Evolutionary conservation across 306 rosid genomes (phyloP).

Genomic region (Potentilla sterilis): DNA sequence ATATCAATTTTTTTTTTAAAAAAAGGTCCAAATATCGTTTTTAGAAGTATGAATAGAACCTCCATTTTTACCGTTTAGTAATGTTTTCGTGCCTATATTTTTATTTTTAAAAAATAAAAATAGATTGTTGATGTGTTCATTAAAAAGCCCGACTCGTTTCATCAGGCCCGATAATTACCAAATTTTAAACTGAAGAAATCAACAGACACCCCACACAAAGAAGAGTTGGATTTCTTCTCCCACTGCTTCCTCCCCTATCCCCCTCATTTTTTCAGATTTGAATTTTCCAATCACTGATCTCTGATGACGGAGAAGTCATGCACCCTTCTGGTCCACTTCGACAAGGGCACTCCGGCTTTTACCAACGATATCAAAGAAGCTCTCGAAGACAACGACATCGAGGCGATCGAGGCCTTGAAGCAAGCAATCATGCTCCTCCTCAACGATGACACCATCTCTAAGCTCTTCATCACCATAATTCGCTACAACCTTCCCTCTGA

Average conservation of each 20-base stretch:
- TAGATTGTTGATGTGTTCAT: no score
- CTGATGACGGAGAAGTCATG: constrained; percentile 79
- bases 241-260: not conserved
- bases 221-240: no score
- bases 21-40: no score
- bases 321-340: constrained; percentile 80
- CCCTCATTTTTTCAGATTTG: no score
- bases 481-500: constrained; percentile 91
- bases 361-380: constrained; percentile 90
- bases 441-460: constrained; percentile 85
- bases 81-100: no score
- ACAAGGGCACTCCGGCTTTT: constrained; percentile 83
- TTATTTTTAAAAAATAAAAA: no score
- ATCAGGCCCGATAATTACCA: not conserved
- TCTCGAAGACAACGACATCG: constrained; percentile 73
- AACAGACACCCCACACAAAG: not conserved
- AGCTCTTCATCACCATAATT: constrained; percentile 86
- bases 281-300: not conserved
- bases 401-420: constrained; percentile 68
- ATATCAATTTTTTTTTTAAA: no score
- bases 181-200: not conserved
- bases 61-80: no score
- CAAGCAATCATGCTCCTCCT: constrained; percentile 89
- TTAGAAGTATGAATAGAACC: no score
- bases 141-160: not conserved